These are phyloP conservation scores for Pythium aphanidermatum DNA, from an alignment of 352 stramenopile genomes.

Conservation along the genomic window DNA sequence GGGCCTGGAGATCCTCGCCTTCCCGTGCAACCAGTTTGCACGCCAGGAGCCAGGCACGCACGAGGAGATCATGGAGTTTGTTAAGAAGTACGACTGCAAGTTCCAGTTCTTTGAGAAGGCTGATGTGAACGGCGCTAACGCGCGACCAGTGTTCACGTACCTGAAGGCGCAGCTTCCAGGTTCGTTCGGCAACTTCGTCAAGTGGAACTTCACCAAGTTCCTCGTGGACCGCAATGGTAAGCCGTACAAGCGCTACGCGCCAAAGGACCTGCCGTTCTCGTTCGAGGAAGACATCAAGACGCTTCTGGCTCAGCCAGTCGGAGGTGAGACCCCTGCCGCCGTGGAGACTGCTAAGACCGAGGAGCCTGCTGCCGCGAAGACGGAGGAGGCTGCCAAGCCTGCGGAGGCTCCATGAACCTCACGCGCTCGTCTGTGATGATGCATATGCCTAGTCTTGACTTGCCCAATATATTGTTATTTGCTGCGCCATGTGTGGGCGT, in stretches of 20 bases:
- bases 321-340: background rate
- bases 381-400: conserved; percentile 1
- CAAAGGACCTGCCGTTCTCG: conserved; percentile 54
- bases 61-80: conserved; percentile 50
- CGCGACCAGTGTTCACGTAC: conserved; percentile 66
- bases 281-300: conserved; percentile 77
- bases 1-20: conserved; percentile 62
- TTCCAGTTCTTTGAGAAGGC: conserved; percentile 59
- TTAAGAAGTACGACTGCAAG: conserved; percentile 33
- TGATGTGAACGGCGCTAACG: conserved; percentile 77
- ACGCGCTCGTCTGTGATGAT: background rate
- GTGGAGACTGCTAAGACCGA: conserved; percentile 2
- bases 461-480: background rate
- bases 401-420: background rate
- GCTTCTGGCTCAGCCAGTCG: conserved; percentile 51
- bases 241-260: conserved; percentile 63
- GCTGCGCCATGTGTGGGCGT: too few species aligned
- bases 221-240: conserved; percentile 74
- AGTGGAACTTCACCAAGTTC: conserved; percentile 91
- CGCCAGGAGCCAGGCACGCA: conserved; percentile 47
- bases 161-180: conserved; percentile 63
- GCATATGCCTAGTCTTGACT: too few species aligned
- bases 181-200: conserved; percentile 71
- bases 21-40: conserved; percentile 83
- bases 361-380: background rate